Conservation (phyloP, 176 grass and related monocot genomes). For the Rhynchospora tenuis region DNA sequence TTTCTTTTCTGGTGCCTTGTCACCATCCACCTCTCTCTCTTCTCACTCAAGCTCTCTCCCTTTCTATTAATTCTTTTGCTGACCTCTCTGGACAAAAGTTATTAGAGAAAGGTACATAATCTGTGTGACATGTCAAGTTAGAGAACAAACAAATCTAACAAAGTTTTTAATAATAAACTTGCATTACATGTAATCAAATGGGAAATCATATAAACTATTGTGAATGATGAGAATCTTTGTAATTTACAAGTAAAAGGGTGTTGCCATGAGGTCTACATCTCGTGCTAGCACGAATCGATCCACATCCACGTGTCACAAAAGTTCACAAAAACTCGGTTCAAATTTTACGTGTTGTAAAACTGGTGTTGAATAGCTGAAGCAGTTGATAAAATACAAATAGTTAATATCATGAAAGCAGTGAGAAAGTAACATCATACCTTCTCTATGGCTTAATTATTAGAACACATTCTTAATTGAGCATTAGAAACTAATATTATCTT, state of each 20-base stretch:
- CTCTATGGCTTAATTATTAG: slow-evolving; percentile 10
- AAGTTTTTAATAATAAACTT: background rate
- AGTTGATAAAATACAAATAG: slow-evolving; percentile 16
- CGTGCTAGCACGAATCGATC: background rate
- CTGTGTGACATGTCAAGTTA: background rate
- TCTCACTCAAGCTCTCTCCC: slow-evolving; percentile 20
- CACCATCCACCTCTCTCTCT: slow-evolving; percentile 56
- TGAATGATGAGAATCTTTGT: background rate
- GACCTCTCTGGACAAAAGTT: background rate
- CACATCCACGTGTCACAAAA: slow-evolving; percentile 4
- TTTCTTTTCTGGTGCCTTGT: slow-evolving; percentile 52
- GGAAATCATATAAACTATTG: background rate
- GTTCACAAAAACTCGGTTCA: background rate
- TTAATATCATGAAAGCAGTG: slow-evolving; percentile 21
- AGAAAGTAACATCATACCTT: slow-evolving; percentile 27
- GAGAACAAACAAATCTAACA: background rate
- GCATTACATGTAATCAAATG: background rate
- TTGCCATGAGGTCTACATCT: background rate
- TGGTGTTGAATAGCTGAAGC: background rate
- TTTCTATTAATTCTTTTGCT: background rate
- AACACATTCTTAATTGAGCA: slow-evolving; percentile 4
- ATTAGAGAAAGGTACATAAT: background rate
- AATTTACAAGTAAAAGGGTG: slow-evolving; percentile 4
- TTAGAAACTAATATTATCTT: background rate
- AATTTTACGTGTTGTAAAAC: slow-evolving; percentile 5